Conservation (phyloP, 2,329 filamentous ascomycete genomes). For the Fusarium nematophilum region DNA sequence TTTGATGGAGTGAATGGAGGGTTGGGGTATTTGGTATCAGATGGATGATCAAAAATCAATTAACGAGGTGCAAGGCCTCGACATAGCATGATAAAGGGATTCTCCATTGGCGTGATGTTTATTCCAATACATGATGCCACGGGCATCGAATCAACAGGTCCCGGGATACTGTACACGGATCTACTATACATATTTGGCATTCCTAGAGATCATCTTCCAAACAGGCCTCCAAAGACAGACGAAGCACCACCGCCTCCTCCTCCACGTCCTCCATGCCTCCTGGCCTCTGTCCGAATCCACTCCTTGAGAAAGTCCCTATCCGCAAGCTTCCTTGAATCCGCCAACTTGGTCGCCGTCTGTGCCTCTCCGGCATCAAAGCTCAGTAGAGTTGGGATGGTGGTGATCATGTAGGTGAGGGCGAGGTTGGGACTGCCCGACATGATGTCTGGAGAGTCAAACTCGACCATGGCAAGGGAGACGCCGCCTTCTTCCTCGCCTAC, state of each 20-base stretch:
- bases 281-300: conserved; percentile 65
- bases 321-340: conserved; percentile 60
- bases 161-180: neutral
- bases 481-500: conserved; percentile 67
- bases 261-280: conserved; percentile 57
- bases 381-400: conserved; percentile 66
- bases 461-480: conserved; percentile 64
- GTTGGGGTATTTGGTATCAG: neutral
- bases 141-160: too few relatives aligned
- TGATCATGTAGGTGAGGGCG: conserved; percentile 68
- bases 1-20: neutral
- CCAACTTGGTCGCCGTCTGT: conserved; percentile 60
- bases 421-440: conserved; percentile 56
- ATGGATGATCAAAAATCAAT: neutral
- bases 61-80: too few relatives aligned
- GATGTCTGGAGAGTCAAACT: conserved; percentile 69
- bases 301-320: conserved; percentile 63
- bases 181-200: conserved; percentile 2
- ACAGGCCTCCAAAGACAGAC: conserved; percentile 54
- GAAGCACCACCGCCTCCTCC: conserved; percentile 52
- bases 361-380: conserved; percentile 68
- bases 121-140: too few relatives aligned
- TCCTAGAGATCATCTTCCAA: conserved; percentile 47
- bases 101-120: too few relatives aligned
- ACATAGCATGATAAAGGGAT: too few relatives aligned